Evolutionary conservation across 306 rosid genomes (phyloP), one percentile per base, ranked within the genome.

Genomic region (Vigna radiata): DNA sequence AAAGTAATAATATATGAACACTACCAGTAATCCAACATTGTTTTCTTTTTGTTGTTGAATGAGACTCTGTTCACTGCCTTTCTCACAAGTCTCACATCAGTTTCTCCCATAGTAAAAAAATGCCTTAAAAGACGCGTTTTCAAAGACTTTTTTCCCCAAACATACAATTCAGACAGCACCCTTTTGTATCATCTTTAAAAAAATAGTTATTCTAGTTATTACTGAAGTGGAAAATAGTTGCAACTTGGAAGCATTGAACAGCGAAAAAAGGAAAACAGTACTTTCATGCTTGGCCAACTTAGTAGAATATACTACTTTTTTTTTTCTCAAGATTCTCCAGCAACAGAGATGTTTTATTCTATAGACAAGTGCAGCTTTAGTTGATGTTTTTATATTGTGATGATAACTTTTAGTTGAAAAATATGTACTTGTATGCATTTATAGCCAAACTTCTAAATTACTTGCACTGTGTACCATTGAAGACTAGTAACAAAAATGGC

Each of bases 201-300:
- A 41, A 37, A 39, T 0, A 11, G 18, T 11, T 11, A 5, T 67
- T 58, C 8, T 17, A 65, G 41, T 8, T 72, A 31, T 18, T 31
- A 65, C 8, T 15, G 36, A 36, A 19, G 13, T 0, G 18, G 2
- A 3, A 29, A 41, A 62, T 53, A 53, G 53, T 47, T 70, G 53
- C 23, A 56, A 41, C 52, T 66, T 66, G 53, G 41, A 68, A 68
- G 15, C 36, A 16, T 11, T 56, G 76, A 55, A 64, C 12, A 63
- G 39, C 6, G 33, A 36, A 63, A 37, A 49, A 37, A 49, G 23
- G 61, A 18, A 18, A 49, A 11, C n/a, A 31, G 61, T n/a, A 63
- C 14, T n/a, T 49, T 37, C 25, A 36, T 12, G 13, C 79, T 74
- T 29, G 19, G 43, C 14, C 62, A 49, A 62, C 36, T 75, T 15